Evolutionary conservation across 1,284 basidiomycete genomes (phyloP).

Genomic region (Rhodofomes roseus): DNA sequence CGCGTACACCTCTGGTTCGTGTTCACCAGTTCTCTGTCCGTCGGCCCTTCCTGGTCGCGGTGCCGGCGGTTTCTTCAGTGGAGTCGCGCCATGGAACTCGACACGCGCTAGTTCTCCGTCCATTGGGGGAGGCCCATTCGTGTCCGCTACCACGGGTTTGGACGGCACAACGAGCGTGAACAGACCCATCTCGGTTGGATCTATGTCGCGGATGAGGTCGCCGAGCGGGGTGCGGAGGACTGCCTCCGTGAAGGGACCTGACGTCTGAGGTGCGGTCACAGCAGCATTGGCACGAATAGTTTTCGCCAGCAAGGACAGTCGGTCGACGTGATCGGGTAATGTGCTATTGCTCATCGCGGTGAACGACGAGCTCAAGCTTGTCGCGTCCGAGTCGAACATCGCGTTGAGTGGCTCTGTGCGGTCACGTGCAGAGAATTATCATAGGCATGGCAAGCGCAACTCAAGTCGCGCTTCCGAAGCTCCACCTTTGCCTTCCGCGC

Average conservation of each 20-base stretch:
- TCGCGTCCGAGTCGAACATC: neutral
- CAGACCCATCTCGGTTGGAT: conserved; percentile 70
- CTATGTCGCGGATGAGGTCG: conserved; percentile 73
- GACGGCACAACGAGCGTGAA: conserved; percentile 49
- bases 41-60: conserved; percentile 39
- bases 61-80: conserved; percentile 46
- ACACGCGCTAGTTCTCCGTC: conserved; percentile 52
- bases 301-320: conserved; percentile 33
- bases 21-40: conserved; percentile 37
- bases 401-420: neutral
- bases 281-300: conserved; percentile 32
- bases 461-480: neutral
- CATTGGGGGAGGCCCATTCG: conserved; percentile 25
- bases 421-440: neutral
- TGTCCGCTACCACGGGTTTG: conserved; percentile 24
- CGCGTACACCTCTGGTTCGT: conserved; percentile 71
- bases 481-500: too few relatives aligned
- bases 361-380: neutral
- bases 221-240: conserved; percentile 59
- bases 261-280: conserved; percentile 16
- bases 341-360: conserved; percentile 37
- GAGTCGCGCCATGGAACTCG: conserved; percentile 66
- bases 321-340: conserved; percentile 39
- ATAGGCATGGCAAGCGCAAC: too few relatives aligned
- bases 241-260: conserved; percentile 50